Evolutionary conservation across 2,329 filamentous ascomycete genomes (phyloP).

Genomic region (Onygenales sp.): DNA sequence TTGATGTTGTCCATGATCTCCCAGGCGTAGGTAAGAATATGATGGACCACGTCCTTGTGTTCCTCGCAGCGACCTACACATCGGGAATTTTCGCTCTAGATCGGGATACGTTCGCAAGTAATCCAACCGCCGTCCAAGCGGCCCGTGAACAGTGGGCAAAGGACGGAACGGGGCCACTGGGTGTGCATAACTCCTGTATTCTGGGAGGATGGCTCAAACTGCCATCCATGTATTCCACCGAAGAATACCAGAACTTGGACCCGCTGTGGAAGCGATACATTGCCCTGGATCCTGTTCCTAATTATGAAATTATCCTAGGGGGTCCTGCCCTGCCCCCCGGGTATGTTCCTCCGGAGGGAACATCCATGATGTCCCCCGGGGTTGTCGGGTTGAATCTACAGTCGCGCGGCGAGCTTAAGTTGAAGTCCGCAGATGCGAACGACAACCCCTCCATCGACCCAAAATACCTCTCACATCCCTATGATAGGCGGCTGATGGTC

Average conservation of each 20-base stretch:
- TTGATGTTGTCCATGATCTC: constrained; percentile 43
- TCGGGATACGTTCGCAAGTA: constrained; percentile 32
- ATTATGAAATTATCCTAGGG: constrained; percentile 38
- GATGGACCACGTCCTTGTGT: constrained; percentile 37
- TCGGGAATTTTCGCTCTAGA: constrained; percentile 22
- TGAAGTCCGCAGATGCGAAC: constrained; percentile 6
- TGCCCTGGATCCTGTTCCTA: constrained; percentile 38
- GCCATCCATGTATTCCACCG: constrained; percentile 19
- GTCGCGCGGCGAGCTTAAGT: constrained; percentile 5
- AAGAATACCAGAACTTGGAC: constrained; percentile 7
- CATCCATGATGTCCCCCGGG: not conserved
- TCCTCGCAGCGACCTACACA: constrained; percentile 22
- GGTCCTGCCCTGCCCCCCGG: not conserved
- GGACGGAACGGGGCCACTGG: constrained; percentile 20
- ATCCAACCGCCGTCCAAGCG: constrained; percentile 27
- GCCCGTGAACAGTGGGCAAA: constrained; percentile 35
- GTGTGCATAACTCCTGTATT: constrained; percentile 15
- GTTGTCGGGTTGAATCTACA: constrained; percentile 7
- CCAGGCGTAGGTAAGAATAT: constrained; percentile 49
- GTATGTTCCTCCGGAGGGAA: not conserved
- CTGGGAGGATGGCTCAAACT: constrained; percentile 18
- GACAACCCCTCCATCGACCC: constrained; percentile 5
- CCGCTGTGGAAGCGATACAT: constrained; percentile 32
- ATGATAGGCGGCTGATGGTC: constrained; percentile 4
- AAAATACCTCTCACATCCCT: constrained; percentile 9